A percentile compares a stretch with the other conserved stretches of the same genome.
These are phyloP conservation scores for Phytophthora colocasiae DNA, from an alignment of 352 stramenopile species.

Conservation along the genomic window DNA sequence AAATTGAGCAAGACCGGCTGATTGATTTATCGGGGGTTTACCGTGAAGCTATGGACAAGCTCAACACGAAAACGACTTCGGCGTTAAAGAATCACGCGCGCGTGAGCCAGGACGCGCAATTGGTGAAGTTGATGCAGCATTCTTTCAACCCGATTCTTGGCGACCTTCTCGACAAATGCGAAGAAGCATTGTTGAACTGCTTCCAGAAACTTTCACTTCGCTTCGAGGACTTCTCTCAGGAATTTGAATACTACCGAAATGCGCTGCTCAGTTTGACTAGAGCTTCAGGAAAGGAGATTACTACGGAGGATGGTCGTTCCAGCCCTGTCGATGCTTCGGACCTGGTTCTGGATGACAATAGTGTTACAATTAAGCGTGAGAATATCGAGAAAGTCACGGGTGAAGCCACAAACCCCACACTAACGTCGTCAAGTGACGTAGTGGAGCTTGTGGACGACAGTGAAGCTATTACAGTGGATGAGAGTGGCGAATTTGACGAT, in stretches of 20 bases:
- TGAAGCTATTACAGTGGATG: conserved; percentile 14
- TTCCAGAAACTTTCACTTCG: conserved; percentile 67
- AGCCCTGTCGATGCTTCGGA: conserved; percentile 25
- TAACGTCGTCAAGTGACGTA: conserved; percentile 9
- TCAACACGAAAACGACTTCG: conserved; percentile 51
- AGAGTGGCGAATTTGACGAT: conserved; percentile 33
- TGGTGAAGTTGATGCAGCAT: conserved; percentile 75
- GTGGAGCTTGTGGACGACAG: conserved; percentile 30
- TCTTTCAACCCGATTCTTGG: conserved; percentile 75
- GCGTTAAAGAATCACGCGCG: conserved; percentile 65
- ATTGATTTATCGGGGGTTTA: conserved; percentile 65
- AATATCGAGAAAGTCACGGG: conserved; percentile 41
- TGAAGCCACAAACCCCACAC: conserved; percentile 7
- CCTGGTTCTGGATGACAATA: conserved; percentile 26
- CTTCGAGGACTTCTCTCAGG: conserved; percentile 77
- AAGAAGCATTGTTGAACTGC: conserved; percentile 71
- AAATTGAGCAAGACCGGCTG: conserved; percentile 76
- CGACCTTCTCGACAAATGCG: conserved; percentile 71
- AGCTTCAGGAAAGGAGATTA: conserved; percentile 15
- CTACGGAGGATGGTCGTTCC: conserved; percentile 14
- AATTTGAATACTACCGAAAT: conserved; percentile 83
- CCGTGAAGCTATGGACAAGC: conserved; percentile 57
- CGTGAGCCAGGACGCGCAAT: conserved; percentile 62
- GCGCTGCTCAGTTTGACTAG: conserved; percentile 59
- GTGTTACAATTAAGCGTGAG: conserved; percentile 54